phyloP scores from a whole-genome alignment of 83 land plant genomes.

The Thuja plicata region DNA sequence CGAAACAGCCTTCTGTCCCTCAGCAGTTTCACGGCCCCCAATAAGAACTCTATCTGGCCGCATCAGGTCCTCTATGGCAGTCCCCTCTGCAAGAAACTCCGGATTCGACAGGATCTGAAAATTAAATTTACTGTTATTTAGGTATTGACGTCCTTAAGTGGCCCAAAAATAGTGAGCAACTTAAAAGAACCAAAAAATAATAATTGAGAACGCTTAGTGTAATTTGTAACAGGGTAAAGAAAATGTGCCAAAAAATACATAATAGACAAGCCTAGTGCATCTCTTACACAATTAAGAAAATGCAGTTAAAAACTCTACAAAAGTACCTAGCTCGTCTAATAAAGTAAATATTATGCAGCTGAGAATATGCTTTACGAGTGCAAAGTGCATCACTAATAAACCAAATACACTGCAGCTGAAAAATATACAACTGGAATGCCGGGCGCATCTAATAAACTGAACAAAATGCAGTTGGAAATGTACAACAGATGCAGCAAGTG shows the following conservation, averaged over 20 bases:
- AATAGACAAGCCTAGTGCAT: background rate
- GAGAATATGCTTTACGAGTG: background rate
- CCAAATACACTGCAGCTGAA: background rate
- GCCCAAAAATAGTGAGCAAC: background rate
- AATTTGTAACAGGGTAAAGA: background rate
- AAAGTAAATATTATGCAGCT: background rate
- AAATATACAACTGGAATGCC: background rate
- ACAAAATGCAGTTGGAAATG: no score
- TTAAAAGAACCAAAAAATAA: background rate
- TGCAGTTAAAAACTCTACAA: background rate
- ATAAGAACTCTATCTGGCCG: constrained; percentile 6
- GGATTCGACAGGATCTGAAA: constrained; percentile 12
- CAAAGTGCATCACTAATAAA: background rate
- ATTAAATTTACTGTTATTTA: constrained; percentile 30
- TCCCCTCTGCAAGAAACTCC: constrained; percentile 15
- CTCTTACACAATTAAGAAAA: background rate
- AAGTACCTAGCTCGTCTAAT: background rate
- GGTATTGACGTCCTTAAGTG: background rate
- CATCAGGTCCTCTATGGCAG: constrained; percentile 11
- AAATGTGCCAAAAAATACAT: background rate
- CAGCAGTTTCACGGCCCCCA: constrained; percentile 46
- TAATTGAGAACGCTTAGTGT: background rate
- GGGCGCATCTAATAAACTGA: no score
- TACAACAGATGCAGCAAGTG: no score
- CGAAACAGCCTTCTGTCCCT: constrained; percentile 51